phyloP scores from a whole-genome alignment of 75 land plant species.

The Chamaecyparis obtusa region DNA sequence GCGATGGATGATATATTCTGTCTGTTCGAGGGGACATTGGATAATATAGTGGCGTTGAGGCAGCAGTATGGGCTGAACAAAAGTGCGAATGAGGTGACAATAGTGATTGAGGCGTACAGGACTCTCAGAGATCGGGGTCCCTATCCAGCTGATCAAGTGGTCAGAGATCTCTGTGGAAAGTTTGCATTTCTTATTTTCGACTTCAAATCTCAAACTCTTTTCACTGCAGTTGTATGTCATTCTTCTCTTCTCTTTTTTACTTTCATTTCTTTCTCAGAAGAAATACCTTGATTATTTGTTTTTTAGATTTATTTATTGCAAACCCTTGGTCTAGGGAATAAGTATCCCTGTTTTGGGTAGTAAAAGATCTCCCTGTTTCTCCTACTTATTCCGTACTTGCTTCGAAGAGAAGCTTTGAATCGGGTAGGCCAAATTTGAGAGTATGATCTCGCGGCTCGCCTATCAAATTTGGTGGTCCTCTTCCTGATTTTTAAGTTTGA shows the following conservation, averaged over 20 bases:
- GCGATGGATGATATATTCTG: constrained; percentile 64
- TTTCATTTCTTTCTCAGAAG: neutral
- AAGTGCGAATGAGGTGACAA: constrained; percentile 64
- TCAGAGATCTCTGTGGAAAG: constrained; percentile 71
- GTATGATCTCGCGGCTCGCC: neutral
- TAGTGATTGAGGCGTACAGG: constrained; percentile 82
- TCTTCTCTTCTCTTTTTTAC: neutral
- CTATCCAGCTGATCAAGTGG: constrained; percentile 76
- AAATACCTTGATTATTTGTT: neutral
- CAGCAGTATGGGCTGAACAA: constrained; percentile 81
- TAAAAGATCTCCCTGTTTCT: neutral
- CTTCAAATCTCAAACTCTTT: constrained; percentile 37
- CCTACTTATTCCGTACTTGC: neutral
- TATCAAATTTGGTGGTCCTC: neutral
- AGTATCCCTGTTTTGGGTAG: neutral
- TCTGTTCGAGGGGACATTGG: constrained; percentile 78
- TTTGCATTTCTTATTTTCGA: constrained; percentile 85
- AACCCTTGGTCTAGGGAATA: neutral
- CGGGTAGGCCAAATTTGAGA: neutral
- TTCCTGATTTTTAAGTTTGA: too few species aligned
- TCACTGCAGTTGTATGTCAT: constrained; percentile 45
- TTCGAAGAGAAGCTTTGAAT: neutral
- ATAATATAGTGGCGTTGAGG: constrained; percentile 73
- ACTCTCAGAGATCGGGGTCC: constrained; percentile 91
- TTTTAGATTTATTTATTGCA: neutral